Percentiles rank a stretch among this genome's conserved stretches.
These are phyloP conservation scores for Fonsecaea monophora DNA, from an alignment of 2,329 filamentous ascomycete genomes.

Conservation along the genomic window DNA sequence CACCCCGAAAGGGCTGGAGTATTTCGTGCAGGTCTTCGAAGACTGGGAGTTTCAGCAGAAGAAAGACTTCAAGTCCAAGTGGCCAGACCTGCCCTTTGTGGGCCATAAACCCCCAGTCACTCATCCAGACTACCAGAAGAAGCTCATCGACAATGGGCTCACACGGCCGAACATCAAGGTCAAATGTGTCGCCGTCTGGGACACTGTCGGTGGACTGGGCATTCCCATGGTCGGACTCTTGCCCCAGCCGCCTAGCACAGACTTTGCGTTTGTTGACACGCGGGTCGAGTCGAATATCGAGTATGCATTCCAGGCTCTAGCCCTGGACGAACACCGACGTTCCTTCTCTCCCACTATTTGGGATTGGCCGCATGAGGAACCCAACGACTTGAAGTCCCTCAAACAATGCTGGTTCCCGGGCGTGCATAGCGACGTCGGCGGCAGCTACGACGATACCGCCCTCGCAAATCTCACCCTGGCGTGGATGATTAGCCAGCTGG, in stretches of 20 bases:
- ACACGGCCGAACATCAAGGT: conserved; percentile 40
- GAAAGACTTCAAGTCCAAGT: conserved; percentile 34
- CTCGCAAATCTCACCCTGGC: conserved; percentile 57
- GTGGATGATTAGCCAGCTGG: conserved; percentile 59
- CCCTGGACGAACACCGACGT: conserved; percentile 44
- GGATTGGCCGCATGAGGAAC: conserved; percentile 43
- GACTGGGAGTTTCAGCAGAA: conserved; percentile 41
- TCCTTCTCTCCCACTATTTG: conserved; percentile 45
- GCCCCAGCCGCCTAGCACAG: conserved; percentile 38
- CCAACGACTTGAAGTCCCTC: conserved; percentile 42
- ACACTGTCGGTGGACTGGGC: conserved; percentile 46
- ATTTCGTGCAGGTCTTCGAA: conserved; percentile 39
- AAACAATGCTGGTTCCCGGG: conserved; percentile 59
- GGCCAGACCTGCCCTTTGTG: conserved; percentile 38
- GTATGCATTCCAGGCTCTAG: conserved; percentile 46
- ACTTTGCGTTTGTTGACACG: conserved; percentile 46
- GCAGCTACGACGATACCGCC: conserved; percentile 56
- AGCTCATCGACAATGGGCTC: conserved; percentile 35
- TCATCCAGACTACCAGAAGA: conserved; percentile 33
- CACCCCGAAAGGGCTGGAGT: conserved; percentile 38
- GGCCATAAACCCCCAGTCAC: conserved; percentile 36
- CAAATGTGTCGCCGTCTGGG: conserved; percentile 46
- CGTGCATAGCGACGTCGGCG: conserved; percentile 57
- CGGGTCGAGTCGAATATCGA: conserved; percentile 44
- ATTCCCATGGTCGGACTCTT: conserved; percentile 42